A percentile compares a stretch with the other conserved stretches of the same genome.
phyloP scores from a whole-genome alignment of 2,329 filamentous ascomycete species.

The Ophiognomonia clavigignenti-juglandacearum region DNA sequence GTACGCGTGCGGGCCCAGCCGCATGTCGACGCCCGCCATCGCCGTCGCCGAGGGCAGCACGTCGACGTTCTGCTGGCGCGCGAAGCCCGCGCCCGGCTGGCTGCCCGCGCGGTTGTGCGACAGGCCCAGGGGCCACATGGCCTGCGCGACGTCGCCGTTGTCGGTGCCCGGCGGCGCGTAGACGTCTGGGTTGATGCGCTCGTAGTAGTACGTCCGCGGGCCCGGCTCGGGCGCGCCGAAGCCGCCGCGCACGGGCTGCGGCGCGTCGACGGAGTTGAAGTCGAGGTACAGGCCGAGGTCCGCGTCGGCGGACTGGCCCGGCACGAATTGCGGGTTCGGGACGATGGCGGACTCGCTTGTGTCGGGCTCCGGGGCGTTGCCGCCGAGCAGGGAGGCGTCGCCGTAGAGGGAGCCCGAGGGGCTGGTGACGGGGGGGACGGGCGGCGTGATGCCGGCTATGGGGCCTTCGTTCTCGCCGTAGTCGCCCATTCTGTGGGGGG shows the following conservation, averaged over 20 bases:
- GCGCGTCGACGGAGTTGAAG: conserved; percentile 44
- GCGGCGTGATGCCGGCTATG: conserved; percentile 35
- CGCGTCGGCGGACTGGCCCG: conserved; percentile 45
- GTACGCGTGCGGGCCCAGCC: conserved; percentile 51
- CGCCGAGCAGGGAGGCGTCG: conserved; percentile 33
- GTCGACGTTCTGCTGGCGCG: conserved; percentile 46
- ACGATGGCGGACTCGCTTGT: conserved; percentile 35
- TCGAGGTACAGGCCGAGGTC: conserved; percentile 49
- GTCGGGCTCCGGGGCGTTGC: conserved; percentile 31
- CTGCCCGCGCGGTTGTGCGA: conserved; percentile 43
- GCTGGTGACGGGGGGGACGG: conserved; percentile 32
- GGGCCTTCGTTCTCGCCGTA: conserved; percentile 38
- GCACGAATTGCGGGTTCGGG: conserved; percentile 34
- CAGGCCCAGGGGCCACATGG: conserved; percentile 51
- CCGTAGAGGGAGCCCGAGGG: conserved; percentile 36
- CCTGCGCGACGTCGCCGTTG: conserved; percentile 38
- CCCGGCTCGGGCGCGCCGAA: conserved; percentile 47
- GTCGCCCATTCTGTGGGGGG: conserved; percentile 27
- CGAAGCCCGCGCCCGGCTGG: conserved; percentile 43
- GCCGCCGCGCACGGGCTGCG: conserved; percentile 51
- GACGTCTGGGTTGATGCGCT: conserved; percentile 49
- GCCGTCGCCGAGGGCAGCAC: conserved; percentile 44
- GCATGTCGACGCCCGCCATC: conserved; percentile 58
- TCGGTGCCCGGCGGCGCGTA: conserved; percentile 51
- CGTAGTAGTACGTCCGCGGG: conserved; percentile 39